These are phyloP conservation scores for Talaromyces sp. DNA, from an alignment of 2,329 filamentous ascomycete genomes.

Conservation along the genomic window DNA sequence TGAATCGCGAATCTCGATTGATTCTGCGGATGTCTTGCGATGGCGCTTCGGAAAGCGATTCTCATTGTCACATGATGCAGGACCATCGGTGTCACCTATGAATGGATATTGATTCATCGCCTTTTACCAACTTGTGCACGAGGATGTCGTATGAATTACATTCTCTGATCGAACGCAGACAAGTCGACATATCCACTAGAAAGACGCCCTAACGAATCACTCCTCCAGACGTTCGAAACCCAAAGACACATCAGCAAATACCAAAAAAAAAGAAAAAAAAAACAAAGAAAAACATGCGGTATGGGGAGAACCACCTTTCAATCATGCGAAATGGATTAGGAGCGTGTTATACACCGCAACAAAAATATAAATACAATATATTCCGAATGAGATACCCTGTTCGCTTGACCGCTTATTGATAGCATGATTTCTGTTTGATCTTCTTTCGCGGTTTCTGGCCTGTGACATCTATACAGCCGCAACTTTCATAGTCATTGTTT, in stretches of 20 bases:
- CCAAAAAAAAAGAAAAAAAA: neutral
- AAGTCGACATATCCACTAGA: neutral
- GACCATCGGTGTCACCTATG: neutral
- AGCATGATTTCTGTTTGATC: slow-evolving; percentile 5
- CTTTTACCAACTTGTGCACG: neutral
- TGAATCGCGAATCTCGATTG: neutral
- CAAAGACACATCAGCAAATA: neutral
- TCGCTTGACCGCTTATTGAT: slow-evolving; percentile 3
- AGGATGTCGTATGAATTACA: neutral
- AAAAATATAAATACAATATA: slow-evolving; percentile 6
- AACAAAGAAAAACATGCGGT: neutral
- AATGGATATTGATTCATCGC: neutral
- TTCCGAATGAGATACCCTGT: slow-evolving; percentile 18
- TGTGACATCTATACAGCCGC: neutral
- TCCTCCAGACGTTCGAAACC: neutral
- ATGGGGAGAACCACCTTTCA: neutral
- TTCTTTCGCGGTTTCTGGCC: neutral
- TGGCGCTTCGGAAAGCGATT: neutral
- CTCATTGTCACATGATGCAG: neutral
- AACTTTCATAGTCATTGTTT: neutral
- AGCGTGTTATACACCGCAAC: neutral
- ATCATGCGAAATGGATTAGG: neutral
- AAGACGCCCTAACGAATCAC: neutral
- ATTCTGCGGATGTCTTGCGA: neutral
- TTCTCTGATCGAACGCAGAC: neutral